phyloP scores from a whole-genome alignment of 2,329 filamentous ascomycete genomes.

The Westerdykella ornata region DNA sequence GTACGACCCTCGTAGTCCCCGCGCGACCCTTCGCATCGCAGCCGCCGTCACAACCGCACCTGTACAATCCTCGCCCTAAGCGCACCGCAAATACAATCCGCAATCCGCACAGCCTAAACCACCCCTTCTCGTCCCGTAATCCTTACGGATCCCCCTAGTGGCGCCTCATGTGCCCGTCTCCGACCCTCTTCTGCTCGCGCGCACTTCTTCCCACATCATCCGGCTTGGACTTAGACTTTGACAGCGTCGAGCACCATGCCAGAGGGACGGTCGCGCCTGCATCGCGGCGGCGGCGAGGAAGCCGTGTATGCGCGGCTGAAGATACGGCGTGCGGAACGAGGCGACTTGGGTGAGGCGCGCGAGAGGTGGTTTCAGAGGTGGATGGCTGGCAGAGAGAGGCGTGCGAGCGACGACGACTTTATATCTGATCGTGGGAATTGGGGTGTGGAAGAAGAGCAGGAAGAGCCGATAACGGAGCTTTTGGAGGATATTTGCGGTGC shows the following conservation, averaged over 20 bases:
- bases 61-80: background rate
- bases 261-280: slow-evolving; percentile 14
- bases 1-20: background rate
- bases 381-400: background rate
- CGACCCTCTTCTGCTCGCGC: slow-evolving; percentile 27
- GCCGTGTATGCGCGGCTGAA: slow-evolving; percentile 31
- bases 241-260: slow-evolving; percentile 30
- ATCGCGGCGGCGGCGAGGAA: slow-evolving; percentile 26
- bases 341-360: background rate
- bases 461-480: slow-evolving; percentile 16
- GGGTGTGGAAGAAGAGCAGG: background rate
- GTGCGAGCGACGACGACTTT: background rate
- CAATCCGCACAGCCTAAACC: background rate
- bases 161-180: slow-evolving; percentile 34
- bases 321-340: slow-evolving; percentile 17
- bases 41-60: background rate
- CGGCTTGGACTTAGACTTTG: too few relatives aligned
- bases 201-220: slow-evolving; percentile 32
- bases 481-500: slow-evolving; percentile 23
- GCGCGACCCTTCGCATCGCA: background rate
- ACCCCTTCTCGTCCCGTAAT: slow-evolving; percentile 6
- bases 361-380: background rate
- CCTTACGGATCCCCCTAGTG: slow-evolving; percentile 26
- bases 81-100: background rate
- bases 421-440: background rate